These are phyloP conservation scores for Vanrija pseudolonga DNA, from an alignment of 1,284 basidiomycete species.

Conservation along the genomic window DNA sequence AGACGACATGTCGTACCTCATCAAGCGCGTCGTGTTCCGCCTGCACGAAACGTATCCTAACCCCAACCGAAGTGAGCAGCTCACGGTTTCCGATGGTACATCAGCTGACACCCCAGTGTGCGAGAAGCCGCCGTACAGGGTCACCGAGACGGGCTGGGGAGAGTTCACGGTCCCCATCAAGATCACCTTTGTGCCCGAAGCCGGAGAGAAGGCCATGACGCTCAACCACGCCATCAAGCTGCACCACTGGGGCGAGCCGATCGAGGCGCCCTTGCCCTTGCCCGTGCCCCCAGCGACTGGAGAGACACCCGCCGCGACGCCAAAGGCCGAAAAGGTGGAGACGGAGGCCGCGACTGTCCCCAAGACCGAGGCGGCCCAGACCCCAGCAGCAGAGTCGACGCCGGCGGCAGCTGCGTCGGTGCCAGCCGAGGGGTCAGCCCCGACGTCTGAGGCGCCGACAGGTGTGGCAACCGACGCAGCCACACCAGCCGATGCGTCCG, in stretches of 20 bases:
- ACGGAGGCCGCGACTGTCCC: conserved; percentile 6
- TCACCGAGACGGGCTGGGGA: conserved; percentile 98
- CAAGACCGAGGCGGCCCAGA: conserved; percentile 2
- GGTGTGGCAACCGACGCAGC: conserved; percentile 1
- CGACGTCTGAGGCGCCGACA: conserved; percentile 9
- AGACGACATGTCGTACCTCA: conserved; percentile 81
- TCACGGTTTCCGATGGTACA: neutral
- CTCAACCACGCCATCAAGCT: conserved; percentile 92
- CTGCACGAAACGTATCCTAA: conserved; percentile 95
- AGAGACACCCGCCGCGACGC: neutral
- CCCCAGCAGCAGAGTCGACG: conserved; percentile 3
- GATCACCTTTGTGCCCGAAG: conserved; percentile 86
- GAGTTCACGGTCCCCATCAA: conserved; percentile 97
- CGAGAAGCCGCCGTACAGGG: conserved; percentile 89
- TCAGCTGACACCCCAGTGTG: conserved; percentile 57
- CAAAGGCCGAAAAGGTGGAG: neutral
- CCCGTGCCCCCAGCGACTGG: conserved; percentile 55
- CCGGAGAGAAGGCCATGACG: conserved; percentile 83
- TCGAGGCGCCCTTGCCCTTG: conserved; percentile 49
- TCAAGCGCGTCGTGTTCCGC: conserved; percentile 95
- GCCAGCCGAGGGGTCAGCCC: conserved; percentile 2
- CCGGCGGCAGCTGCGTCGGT: conserved; percentile 2
- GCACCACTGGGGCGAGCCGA: conserved; percentile 74
- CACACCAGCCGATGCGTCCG: neutral
- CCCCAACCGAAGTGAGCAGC: conserved; percentile 73